Percentiles rank a stretch among this genome's conserved stretches.
These are phyloP conservation scores for Pseudogymnoascus verrucosus DNA, from an alignment of 2,329 filamentous ascomycete species.

Conservation along the genomic window DNA sequence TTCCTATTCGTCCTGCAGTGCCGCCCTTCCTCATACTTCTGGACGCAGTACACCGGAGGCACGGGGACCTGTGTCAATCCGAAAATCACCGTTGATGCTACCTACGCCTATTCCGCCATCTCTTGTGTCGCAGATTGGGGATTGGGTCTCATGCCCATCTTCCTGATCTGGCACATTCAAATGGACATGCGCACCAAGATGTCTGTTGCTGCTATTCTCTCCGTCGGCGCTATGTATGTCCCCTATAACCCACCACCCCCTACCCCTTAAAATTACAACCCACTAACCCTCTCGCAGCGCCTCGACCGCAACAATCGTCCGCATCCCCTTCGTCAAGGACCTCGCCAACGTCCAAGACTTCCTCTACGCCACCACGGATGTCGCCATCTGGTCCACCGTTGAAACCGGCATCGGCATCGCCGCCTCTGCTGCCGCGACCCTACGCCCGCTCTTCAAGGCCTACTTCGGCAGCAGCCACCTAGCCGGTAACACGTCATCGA, in stretches of 20 bases:
- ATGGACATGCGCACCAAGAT: constrained; percentile 34
- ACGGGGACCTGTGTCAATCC: constrained; percentile 29
- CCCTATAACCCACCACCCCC: not conserved
- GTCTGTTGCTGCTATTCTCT: constrained; percentile 25
- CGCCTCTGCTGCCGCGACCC: constrained; percentile 33
- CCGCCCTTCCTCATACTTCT: constrained; percentile 31
- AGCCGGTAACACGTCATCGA: not conserved
- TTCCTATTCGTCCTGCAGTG: constrained; percentile 35
- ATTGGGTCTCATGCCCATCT: constrained; percentile 33
- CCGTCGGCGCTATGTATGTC: constrained; percentile 33
- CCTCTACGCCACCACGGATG: constrained; percentile 34
- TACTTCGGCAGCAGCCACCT: constrained; percentile 17
- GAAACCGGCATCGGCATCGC: constrained; percentile 35
- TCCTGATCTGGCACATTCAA: constrained; percentile 34
- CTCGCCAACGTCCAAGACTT: constrained; percentile 31
- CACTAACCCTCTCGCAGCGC: constrained; percentile 23
- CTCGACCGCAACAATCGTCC: constrained; percentile 35
- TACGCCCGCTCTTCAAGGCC: constrained; percentile 29
- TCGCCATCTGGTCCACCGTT: constrained; percentile 38
- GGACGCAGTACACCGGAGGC: constrained; percentile 28
- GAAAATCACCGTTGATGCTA: constrained; percentile 25
- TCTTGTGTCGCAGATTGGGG: constrained; percentile 35
- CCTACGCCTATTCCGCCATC: constrained; percentile 34
- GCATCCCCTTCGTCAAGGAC: constrained; percentile 34
- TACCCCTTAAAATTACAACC: not conserved